Evolutionary conservation across 2,329 filamentous ascomycete genomes (phyloP).

Genomic region (Phaeosphaeriaceae sp.): DNA sequence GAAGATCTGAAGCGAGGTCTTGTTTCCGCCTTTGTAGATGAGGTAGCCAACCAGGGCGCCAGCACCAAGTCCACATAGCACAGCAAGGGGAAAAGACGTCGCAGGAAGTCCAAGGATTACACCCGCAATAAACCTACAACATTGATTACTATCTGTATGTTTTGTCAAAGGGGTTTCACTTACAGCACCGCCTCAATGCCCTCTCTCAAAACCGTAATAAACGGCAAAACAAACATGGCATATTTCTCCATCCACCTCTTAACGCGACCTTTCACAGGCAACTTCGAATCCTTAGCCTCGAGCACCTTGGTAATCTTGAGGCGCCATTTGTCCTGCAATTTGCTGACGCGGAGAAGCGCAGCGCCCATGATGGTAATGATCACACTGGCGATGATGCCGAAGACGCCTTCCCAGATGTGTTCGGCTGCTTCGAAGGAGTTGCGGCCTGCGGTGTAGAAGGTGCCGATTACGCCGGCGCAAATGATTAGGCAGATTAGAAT

Average conservation of each 20-base stretch:
- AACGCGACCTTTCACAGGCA: constrained; percentile 54
- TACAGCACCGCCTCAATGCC: constrained; percentile 81
- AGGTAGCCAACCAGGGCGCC: constrained; percentile 73
- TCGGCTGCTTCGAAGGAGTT: constrained; percentile 73
- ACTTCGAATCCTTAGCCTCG: constrained; percentile 58
- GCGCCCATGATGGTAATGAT: constrained; percentile 85
- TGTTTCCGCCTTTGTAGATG: constrained; percentile 76
- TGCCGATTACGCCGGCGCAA: constrained; percentile 70
- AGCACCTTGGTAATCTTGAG: constrained; percentile 77
- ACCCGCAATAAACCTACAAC: constrained; percentile 73
- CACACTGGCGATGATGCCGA: constrained; percentile 74
- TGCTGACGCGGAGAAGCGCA: constrained; percentile 79
- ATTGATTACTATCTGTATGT: background rate
- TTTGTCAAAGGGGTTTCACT: constrained; percentile 4
- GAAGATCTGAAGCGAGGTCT: constrained; percentile 74
- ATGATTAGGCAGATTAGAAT: constrained; percentile 69
- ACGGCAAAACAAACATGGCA: constrained; percentile 84
- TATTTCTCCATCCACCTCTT: constrained; percentile 77
- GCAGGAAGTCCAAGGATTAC: constrained; percentile 80
- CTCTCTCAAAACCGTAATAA: constrained; percentile 85
- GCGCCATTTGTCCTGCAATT: constrained; percentile 88
- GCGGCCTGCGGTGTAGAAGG: constrained; percentile 73
- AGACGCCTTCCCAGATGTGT: constrained; percentile 81
- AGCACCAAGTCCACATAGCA: constrained; percentile 72
- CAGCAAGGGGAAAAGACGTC: constrained; percentile 76